phyloP scores from a whole-genome alignment of 768 basidiomycete species.

The Tephrocybe sp. region DNA sequence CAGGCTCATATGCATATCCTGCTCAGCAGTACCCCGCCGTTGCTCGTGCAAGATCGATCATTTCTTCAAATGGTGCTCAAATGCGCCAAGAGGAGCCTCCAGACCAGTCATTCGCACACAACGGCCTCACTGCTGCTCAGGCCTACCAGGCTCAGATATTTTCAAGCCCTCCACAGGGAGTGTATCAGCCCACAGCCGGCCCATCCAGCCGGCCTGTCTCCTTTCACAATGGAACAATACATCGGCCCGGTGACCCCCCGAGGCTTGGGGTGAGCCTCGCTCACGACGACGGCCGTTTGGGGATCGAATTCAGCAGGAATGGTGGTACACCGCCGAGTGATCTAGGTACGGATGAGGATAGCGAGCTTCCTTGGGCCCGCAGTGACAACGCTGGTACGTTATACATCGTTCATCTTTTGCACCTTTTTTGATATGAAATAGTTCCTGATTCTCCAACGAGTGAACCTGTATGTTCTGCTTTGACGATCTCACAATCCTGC shows the following conservation, averaged over 20 bases:
- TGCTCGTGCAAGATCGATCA: constrained; percentile 51
- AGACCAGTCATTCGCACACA: constrained; percentile 45
- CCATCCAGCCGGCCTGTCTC: constrained; percentile 23
- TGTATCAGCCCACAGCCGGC: constrained; percentile 28
- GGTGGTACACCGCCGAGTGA: constrained; percentile 34
- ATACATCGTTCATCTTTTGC: constrained; percentile 4
- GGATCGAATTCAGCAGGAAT: constrained; percentile 49
- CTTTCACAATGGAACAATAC: constrained; percentile 24
- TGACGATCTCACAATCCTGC: neutral
- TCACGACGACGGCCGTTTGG: constrained; percentile 56
- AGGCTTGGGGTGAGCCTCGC: constrained; percentile 45
- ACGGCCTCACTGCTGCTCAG: constrained; percentile 73
- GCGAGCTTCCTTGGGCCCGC: constrained; percentile 61
- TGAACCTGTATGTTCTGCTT: constrained; percentile 13
- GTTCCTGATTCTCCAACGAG: constrained; percentile 10
- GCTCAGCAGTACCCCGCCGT: constrained; percentile 31
- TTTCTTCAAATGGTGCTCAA: constrained; percentile 45
- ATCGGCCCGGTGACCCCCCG: constrained; percentile 29
- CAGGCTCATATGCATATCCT: constrained; percentile 23
- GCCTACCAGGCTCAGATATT: constrained; percentile 80
- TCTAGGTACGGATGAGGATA: constrained; percentile 44
- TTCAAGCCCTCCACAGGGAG: constrained; percentile 39
- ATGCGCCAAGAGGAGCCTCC: constrained; percentile 49
- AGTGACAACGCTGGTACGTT: constrained; percentile 45
- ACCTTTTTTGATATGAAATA: neutral